A percentile compares a stretch with the other conserved stretches of the same genome.
Conservation (phyloP, 2,329 filamentous ascomycete genomes). For the Phialocephala subalpina region DNA sequence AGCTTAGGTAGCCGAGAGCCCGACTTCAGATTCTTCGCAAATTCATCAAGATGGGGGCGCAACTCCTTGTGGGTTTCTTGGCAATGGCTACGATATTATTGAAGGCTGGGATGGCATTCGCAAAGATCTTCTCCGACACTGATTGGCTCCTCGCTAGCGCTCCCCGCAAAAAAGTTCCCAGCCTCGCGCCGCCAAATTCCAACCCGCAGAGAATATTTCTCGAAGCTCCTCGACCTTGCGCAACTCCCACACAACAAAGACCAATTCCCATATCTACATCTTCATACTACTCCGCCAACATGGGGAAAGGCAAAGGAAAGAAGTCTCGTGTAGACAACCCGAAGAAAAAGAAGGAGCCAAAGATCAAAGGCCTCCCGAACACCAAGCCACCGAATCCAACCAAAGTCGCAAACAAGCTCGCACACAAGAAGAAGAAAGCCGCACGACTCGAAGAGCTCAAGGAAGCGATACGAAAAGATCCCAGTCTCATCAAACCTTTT, state of each 20-base stretch:
- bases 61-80: too few relatives aligned
- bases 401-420: slow-evolving; percentile 25
- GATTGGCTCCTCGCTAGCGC: not conserved
- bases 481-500: slow-evolving; percentile 12
- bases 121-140: not conserved
- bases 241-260: not conserved
- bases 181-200: slow-evolving; percentile 27
- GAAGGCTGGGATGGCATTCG: not conserved
- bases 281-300: slow-evolving; percentile 15
- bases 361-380: slow-evolving; percentile 10
- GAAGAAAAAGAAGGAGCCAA: slow-evolving; percentile 17
- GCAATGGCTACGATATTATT: too few relatives aligned
- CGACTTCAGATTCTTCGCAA: too few relatives aligned
- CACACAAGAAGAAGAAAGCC: slow-evolving; percentile 14
- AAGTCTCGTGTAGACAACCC: slow-evolving; percentile 23
- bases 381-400: slow-evolving; percentile 17
- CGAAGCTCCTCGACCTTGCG: slow-evolving; percentile 17
- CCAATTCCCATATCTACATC: not conserved
- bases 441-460: slow-evolving; percentile 6
- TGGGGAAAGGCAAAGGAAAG: slow-evolving; percentile 35
- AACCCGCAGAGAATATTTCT: slow-evolving; percentile 30
- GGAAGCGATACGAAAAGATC: slow-evolving; percentile 1
- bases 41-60: too few relatives aligned
- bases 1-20: too few relatives aligned
- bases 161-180: slow-evolving; percentile 17